Percentiles rank a stretch among this genome's conserved stretches.
These are phyloP conservation scores for Globisporangium okanoganense DNA, from an alignment of 352 stramenopile genomes.

Conservation along the genomic window DNA sequence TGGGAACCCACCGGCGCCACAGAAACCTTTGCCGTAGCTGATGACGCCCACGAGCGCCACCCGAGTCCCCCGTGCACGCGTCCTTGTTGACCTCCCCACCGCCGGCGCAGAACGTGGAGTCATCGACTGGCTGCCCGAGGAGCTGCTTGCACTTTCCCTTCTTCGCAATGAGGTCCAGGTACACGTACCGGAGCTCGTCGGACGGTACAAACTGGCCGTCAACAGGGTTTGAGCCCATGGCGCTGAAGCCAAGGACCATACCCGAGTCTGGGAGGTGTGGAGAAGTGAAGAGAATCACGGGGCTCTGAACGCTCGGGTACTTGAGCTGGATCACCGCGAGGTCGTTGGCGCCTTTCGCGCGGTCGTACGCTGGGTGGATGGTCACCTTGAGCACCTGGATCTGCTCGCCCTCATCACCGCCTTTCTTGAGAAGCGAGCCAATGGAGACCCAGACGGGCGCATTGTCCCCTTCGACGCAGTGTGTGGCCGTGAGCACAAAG, in stretches of 20 bases:
- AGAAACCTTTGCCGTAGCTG: background rate
- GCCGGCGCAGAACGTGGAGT: background rate
- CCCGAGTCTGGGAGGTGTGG: background rate
- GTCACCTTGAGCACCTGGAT: background rate
- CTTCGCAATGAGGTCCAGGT: background rate
- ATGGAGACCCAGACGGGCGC: background rate
- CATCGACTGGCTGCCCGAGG: background rate
- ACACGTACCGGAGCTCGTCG: background rate
- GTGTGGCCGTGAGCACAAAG: slow-evolving; percentile 2
- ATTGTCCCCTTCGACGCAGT: background rate
- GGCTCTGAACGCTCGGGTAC: background rate
- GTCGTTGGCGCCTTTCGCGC: background rate
- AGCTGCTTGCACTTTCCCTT: background rate
- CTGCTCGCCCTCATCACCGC: background rate
- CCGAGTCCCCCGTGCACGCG: background rate
- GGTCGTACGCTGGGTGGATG: too few species aligned
- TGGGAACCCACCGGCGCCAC: background rate
- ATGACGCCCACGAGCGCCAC: background rate
- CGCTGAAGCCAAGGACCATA: background rate
- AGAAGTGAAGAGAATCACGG: background rate
- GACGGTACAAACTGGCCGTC: background rate
- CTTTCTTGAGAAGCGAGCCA: background rate
- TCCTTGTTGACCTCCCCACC: background rate
- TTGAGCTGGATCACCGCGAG: background rate
- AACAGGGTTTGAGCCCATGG: background rate